phyloP scores from a whole-genome alignment of 179 eudicot genomes.

The Spinacia oleracea region DNA sequence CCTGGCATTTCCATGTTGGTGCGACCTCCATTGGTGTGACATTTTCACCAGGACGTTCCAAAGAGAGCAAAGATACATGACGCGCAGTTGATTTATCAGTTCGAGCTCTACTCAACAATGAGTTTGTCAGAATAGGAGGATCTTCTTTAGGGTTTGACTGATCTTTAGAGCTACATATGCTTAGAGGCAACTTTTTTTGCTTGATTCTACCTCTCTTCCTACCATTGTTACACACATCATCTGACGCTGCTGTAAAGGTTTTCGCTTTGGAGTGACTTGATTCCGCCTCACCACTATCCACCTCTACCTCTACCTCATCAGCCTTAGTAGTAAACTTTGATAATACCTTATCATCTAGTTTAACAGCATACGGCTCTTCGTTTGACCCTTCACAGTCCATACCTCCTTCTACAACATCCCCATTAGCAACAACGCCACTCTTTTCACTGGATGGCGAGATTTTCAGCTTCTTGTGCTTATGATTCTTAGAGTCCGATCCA shows the following conservation, averaged over 20 bases:
- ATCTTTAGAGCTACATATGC: conserved; percentile 67
- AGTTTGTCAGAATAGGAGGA: conserved; percentile 35
- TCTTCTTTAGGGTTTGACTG: conserved; percentile 57
- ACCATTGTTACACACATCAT: conserved; percentile 41
- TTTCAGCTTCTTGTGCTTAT: conserved; percentile 58
- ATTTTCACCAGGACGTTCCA: conserved; percentile 36
- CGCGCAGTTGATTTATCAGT: conserved; percentile 29
- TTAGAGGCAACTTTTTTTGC: conserved; percentile 76
- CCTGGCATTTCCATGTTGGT: conserved; percentile 72
- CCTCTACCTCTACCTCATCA: conserved; percentile 35
- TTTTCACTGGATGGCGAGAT: conserved; percentile 32
- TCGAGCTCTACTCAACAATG: conserved; percentile 29
- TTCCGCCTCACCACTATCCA: conserved; percentile 42
- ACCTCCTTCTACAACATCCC: conserved; percentile 34
- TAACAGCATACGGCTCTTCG: conserved; percentile 33
- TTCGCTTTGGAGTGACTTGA: conserved; percentile 41
- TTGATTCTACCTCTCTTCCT: conserved; percentile 77
- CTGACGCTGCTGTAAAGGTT: conserved; percentile 33
- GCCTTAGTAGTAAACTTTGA: conserved; percentile 35
- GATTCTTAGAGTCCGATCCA: conserved; percentile 46
- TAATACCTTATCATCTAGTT: conserved; percentile 40
- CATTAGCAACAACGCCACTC: conserved; percentile 31
- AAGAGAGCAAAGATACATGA: conserved; percentile 36
- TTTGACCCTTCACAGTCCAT: conserved; percentile 38
- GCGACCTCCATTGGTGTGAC: conserved; percentile 39